A percentile compares a stretch with the other conserved stretches of the same genome.
Conservation (phyloP, 1,284 basidiomycete genomes). For the Microbotryum silenes-acaulis region DNA sequence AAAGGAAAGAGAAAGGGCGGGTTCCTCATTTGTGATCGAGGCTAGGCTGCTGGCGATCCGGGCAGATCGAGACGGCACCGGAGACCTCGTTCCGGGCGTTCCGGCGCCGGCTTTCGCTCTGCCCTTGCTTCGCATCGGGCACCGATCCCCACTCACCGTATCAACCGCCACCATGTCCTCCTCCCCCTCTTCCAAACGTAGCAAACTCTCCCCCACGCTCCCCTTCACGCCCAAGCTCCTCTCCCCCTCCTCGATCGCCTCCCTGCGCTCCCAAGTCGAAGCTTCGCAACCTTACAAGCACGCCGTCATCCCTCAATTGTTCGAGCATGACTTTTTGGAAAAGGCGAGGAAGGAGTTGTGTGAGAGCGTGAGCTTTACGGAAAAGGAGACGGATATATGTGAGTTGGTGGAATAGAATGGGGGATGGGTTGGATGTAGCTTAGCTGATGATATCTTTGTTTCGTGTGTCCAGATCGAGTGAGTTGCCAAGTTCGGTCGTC, state of each 20-base stretch:
- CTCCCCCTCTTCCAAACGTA: not conserved
- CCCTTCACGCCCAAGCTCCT: too few species aligned
- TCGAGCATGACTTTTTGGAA: slow-evolving; percentile 41
- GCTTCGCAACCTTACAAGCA: slow-evolving; percentile 56
- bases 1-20: too few species aligned
- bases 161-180: not conserved
- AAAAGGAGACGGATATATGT: slow-evolving; percentile 99
- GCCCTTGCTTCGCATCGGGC: too few species aligned
- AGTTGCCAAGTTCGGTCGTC: not conserved
- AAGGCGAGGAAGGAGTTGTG: slow-evolving; percentile 48
- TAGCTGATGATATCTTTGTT: not conserved
- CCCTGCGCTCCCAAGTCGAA: too few species aligned
- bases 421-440: slow-evolving; percentile 1
- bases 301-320: slow-evolving; percentile 69
- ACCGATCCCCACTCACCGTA: too few species aligned
- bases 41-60: too few species aligned
- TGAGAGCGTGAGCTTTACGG: slow-evolving; percentile 78
- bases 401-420: slow-evolving; percentile 51
- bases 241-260: too few species aligned
- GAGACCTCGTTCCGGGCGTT: too few species aligned
- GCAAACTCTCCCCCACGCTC: not conserved
- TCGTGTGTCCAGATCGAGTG: slow-evolving; percentile 44
- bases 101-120: too few species aligned
- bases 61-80: too few species aligned
- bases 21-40: too few species aligned